Base-by-base conservation (phyloP, 148 eudicot species). In the Rhododendron molle region DNA sequence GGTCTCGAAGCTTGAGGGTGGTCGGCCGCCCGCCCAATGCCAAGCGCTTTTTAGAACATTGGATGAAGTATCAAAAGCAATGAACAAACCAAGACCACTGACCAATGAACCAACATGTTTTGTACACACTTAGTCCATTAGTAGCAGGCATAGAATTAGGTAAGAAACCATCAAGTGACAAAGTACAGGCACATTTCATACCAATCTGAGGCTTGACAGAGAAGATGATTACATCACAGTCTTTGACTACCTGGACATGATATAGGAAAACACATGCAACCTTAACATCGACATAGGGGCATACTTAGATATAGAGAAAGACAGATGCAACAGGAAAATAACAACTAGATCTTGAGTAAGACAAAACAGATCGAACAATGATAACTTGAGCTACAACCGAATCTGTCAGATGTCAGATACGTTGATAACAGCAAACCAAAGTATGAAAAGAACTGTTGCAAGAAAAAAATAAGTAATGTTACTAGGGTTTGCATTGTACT, bases 161-260 rank as follows among this genome's bases (percentile, higher is more conserved):
- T 34, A 3, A 60, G 82, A 3, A 32, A 69, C 5, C 16, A 3
- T 16, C 0, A 23, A 58, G 38, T 20, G 8, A 34, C 16, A 52
- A 86, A 28, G 78, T 50, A 85, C 10, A 56, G 23, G 5, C 18
- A 74, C 9, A 32, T 34, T 69, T 67, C 83, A n/a, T 96, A 96
- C 98, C 93, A 83, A 93, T 73, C 88, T 94, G 99, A 87, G 99
- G 98, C 84, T 96, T 96, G 72, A 96, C 98, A 23, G 98, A 94
- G 83, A 96, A 89, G 60, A 96, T 83, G 80, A 96, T 87, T 79
- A 96, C 95, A 83, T 96, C 98, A 52, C 93, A 88, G 58, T 92
- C 93, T 91, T 93, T 89, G 76, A 94, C 94, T 36, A 96, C 99
- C 98, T 96, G 93, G 30, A 43, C 54, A 80, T 26, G 36, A 81